Conservation (phyloP, 164 flowering plant genomes). For the Tinospora cordifolia region DNA sequence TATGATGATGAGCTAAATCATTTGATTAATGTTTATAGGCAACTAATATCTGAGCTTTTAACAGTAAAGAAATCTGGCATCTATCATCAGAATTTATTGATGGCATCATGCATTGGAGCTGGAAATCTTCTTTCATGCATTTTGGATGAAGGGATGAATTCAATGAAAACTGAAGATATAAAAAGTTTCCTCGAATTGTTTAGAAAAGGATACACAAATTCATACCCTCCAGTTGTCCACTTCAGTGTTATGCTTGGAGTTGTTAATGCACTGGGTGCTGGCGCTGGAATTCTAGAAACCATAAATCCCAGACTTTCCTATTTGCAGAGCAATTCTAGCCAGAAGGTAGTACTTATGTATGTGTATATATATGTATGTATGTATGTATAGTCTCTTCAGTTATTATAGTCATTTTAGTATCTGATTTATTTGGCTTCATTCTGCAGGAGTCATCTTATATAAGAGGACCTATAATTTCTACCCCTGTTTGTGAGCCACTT, state of each 20-base stretch:
- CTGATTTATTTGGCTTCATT: slow-evolving; percentile 10
- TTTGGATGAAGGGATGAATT: slow-evolving; percentile 58
- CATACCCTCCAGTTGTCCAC: slow-evolving; percentile 52
- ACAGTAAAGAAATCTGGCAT: slow-evolving; percentile 42
- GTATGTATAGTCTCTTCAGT: too few species aligned
- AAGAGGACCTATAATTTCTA: slow-evolving; percentile 58
- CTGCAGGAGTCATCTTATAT: slow-evolving; percentile 51
- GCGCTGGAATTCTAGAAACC: slow-evolving; percentile 46
- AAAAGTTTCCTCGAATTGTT: slow-evolving; percentile 51
- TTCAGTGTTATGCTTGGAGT: slow-evolving; percentile 95
- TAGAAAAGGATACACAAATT: slow-evolving; percentile 47
- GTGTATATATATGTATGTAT: too few species aligned
- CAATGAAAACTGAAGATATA: slow-evolving; percentile 40
- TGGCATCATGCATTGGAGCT: slow-evolving; percentile 81
- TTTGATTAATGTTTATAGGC: slow-evolving; percentile 47
- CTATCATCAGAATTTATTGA: slow-evolving; percentile 58
- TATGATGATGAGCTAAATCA: slow-evolving; percentile 47
- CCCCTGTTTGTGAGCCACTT: slow-evolving; percentile 43
- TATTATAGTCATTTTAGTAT: neutral
- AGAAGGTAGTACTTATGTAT: slow-evolving; percentile 55
- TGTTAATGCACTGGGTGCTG: slow-evolving; percentile 81
- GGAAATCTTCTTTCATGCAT: slow-evolving; percentile 75
- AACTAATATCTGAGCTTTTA: slow-evolving; percentile 58
- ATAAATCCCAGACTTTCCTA: slow-evolving; percentile 18
- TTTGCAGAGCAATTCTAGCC: slow-evolving; percentile 20